phyloP scores from a whole-genome alignment of 805 yeast species.

The Candida nonsorbophila region DNA sequence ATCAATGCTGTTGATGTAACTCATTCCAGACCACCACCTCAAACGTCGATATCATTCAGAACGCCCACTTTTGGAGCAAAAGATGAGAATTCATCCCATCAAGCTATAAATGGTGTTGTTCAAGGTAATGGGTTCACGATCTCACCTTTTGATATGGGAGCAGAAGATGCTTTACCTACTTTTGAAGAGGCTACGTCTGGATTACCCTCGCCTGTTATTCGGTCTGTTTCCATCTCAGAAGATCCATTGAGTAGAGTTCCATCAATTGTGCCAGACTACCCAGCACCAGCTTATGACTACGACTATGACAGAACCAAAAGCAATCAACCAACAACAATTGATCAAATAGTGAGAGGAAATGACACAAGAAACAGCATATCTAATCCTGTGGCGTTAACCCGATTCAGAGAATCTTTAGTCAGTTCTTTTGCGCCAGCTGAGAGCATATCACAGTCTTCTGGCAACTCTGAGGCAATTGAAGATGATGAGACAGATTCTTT shows the following conservation, averaged over 20 bases:
- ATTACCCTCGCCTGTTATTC: slow-evolving; percentile 25
- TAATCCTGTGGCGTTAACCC: slow-evolving; percentile 7
- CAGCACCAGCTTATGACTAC: slow-evolving; percentile 29
- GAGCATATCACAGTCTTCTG: too few relatives aligned
- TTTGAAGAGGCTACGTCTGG: slow-evolving; percentile 66
- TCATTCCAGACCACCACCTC: background rate
- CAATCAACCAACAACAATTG: slow-evolving; percentile 2
- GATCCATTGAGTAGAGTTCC: slow-evolving; percentile 33
- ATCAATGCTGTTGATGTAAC: slow-evolving; percentile 6
- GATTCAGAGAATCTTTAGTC: slow-evolving; percentile 22
- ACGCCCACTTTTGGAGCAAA: slow-evolving; percentile 28
- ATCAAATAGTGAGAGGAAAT: slow-evolving; percentile 1
- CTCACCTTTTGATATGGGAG: slow-evolving; percentile 17
- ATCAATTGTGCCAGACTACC: slow-evolving; percentile 21
- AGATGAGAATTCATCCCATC: background rate
- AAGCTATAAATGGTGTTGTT: slow-evolving; percentile 10
- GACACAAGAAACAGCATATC: background rate
- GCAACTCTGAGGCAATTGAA: too few relatives aligned
- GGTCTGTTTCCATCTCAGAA: slow-evolving; percentile 32
- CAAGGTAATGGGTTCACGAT: slow-evolving; percentile 25
- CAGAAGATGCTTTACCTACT: slow-evolving; percentile 43
- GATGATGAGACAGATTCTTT: too few relatives aligned
- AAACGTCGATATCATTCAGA: slow-evolving; percentile 25
- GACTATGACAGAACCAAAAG: too few relatives aligned
- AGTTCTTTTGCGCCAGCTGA: slow-evolving; percentile 29